Conservation (phyloP, 2,329 filamentous ascomycete species). For the Arthrocladium fulminans region DNA sequence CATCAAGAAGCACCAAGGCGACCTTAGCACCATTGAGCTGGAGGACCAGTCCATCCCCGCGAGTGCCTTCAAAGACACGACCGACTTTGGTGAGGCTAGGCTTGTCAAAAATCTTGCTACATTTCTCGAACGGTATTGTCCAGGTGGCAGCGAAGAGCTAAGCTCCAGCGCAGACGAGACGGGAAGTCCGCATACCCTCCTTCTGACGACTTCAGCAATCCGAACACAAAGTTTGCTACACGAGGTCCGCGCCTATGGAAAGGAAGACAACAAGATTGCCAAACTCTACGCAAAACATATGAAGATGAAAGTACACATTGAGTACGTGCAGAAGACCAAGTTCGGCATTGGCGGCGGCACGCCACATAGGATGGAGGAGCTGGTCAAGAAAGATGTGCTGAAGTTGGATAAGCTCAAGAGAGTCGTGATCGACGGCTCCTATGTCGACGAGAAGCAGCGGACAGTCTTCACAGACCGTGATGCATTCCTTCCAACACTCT, state of each 20-base stretch:
- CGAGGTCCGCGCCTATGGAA: constrained; percentile 23
- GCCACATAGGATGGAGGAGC: constrained; percentile 68
- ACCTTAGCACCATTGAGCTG: constrained; percentile 74
- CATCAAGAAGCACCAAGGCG: constrained; percentile 58
- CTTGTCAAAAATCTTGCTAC: constrained; percentile 63
- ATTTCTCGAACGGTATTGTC: constrained; percentile 59
- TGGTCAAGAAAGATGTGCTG: constrained; percentile 75
- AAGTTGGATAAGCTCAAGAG: constrained; percentile 63
- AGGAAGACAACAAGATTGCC: constrained; percentile 61
- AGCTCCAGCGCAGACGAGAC: constrained; percentile 60
- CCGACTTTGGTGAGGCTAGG: constrained; percentile 59
- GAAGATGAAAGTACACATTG: constrained; percentile 78
- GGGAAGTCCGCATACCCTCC: constrained; percentile 66
- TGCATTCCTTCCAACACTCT: constrained; percentile 69
- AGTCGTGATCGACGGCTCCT: constrained; percentile 80
- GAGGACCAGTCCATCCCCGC: constrained; percentile 73
- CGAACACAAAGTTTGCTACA: constrained; percentile 74
- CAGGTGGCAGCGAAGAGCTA: constrained; percentile 51
- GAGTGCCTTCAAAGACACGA: constrained; percentile 71
- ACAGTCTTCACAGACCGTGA: constrained; percentile 95
- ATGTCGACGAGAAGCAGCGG: constrained; percentile 90
- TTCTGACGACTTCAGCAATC: constrained; percentile 76
- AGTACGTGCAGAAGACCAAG: constrained; percentile 59
- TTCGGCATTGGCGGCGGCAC: constrained; percentile 88
- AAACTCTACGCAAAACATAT: constrained; percentile 99